Evolutionary conservation across 768 basidiomycete species (phyloP), one percentile per base, ranked within the genome.

Genomic region (Tricholoma terreum): DNA sequence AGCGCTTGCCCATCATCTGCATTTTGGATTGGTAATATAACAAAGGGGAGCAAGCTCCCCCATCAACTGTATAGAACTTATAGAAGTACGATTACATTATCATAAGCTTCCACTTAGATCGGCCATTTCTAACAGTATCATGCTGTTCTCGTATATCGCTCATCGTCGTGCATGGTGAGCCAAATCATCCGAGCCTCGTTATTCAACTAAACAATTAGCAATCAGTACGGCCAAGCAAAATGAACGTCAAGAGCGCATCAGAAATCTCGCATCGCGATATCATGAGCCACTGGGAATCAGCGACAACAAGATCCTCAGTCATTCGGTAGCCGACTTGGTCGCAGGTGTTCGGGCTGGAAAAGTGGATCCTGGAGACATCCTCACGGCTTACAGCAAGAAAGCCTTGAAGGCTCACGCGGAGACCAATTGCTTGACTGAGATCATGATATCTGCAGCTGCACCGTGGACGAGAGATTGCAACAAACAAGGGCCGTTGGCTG

Each of bases 351-450:
- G 72, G 43, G 52, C 54, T 9, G 72, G 71, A 8, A 48, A 61
- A 8, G 55, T 65, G 12, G 66, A 73, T 17, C 71, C 77, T 17
- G 50, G 22, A 22, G 65, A 72, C 34, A 67, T 80, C 55, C 66
- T 82, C 42, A 62, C 63, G 1, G 77, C 80, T 0, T 82, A 79
- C 60, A 68, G 73, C 42, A 81, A 82, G 56, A 72, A 72, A 48
- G 74, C 81, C 3, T 60, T 83, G 7, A 69, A 74, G 51, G 79
- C 79, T 0, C 78, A 80, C 48, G 66, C 67, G 27, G 69, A 73
- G 59, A 82, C 79, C 33, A 85, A 85, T 62, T 85, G 84, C 61
- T 72, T 84, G 53, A 81, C 81, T 17, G 83, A 84, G 61, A 72
- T 85, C 58, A 75, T 82, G 71, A 80, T 84, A 54, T 59, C 67